phyloP scores from a whole-genome alignment of 495 filamentous ascomycete genomes.

The Echria macrotheca region DNA sequence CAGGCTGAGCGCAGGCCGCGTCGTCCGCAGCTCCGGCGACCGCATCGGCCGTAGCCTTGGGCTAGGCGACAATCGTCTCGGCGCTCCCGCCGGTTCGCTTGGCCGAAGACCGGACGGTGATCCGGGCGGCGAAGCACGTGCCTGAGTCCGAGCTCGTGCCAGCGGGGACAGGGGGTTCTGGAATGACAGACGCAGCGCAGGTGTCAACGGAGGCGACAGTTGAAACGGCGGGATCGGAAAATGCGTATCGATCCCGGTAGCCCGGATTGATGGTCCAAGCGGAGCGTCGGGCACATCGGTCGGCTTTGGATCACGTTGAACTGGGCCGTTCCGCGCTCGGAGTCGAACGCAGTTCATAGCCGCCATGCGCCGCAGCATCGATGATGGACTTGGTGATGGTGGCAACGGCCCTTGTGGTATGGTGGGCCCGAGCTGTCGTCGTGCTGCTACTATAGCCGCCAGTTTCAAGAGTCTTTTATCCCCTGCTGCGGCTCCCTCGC shows the following conservation, averaged over 20 bases:
- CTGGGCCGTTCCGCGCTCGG: conserved; percentile 17
- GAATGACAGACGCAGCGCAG: conserved; percentile 3
- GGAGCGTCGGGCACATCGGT: conserved; percentile 14
- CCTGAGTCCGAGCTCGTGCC: neutral
- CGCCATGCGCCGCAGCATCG: conserved; percentile 25
- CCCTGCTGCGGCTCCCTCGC: conserved; percentile 37
- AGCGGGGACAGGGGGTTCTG: neutral
- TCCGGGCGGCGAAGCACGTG: conserved; percentile 10
- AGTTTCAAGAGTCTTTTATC: conserved; percentile 48
- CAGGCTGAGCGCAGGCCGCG: conserved; percentile 7
- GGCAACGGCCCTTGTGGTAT: neutral
- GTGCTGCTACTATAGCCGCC: conserved; percentile 22
- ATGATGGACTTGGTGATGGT: conserved; percentile 17
- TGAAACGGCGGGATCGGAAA: conserved; percentile 3
- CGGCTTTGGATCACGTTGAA: conserved; percentile 5
- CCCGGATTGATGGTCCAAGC: conserved; percentile 4
- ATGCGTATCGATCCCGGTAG: conserved; percentile 1
- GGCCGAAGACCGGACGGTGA: conserved; percentile 11
- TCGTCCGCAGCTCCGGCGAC: conserved; percentile 24
- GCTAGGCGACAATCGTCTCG: conserved; percentile 16
- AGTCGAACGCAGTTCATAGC: conserved; percentile 28
- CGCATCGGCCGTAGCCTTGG: conserved; percentile 18
- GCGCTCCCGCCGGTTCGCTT: neutral
- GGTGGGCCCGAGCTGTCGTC: conserved; percentile 12
- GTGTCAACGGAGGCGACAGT: neutral